Conservation (phyloP, 805 yeast genomes). For the Clavispora fructus region DNA sequence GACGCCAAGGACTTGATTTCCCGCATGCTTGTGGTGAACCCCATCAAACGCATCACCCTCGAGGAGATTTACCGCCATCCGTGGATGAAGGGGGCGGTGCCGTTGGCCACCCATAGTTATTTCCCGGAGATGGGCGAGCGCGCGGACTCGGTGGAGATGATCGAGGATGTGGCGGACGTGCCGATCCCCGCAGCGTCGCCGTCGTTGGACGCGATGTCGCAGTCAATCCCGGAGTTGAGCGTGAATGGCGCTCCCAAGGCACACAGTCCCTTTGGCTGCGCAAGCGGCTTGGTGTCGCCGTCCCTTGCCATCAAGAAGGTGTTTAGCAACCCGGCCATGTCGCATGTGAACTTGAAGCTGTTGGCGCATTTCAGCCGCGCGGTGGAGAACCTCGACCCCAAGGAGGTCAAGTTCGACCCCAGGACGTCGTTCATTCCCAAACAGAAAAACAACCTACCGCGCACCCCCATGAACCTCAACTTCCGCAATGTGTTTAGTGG, state of each 20-base stretch:
- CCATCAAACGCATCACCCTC: constrained; percentile 60
- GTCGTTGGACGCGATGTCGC: background rate
- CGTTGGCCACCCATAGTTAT: constrained; percentile 11
- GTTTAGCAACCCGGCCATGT: constrained; percentile 41
- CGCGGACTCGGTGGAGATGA: background rate
- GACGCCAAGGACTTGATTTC: constrained; percentile 69
- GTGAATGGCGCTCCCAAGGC: background rate
- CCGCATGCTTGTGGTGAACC: constrained; percentile 66
- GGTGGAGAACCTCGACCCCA: constrained; percentile 7
- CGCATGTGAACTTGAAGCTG: constrained; percentile 14
- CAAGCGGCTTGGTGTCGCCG: constrained; percentile 11
- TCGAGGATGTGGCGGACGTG: background rate
- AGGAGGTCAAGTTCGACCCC: constrained; percentile 19
- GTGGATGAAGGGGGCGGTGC: constrained; percentile 45
- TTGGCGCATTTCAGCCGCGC: constrained; percentile 10
- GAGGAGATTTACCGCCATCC: constrained; percentile 72
- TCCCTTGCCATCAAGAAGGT: constrained; percentile 35
- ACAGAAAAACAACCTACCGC: constrained; percentile 24
- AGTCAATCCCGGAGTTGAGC: background rate
- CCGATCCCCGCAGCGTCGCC: background rate
- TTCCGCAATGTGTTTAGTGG: constrained; percentile 26
- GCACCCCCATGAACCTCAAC: constrained; percentile 34
- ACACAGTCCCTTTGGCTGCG: constrained; percentile 6
- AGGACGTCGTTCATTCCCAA: constrained; percentile 6
- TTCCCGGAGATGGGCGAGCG: constrained; percentile 7